Conservation (phyloP, 768 basidiomycete genomes). For the Suillus subluteus region DNA sequence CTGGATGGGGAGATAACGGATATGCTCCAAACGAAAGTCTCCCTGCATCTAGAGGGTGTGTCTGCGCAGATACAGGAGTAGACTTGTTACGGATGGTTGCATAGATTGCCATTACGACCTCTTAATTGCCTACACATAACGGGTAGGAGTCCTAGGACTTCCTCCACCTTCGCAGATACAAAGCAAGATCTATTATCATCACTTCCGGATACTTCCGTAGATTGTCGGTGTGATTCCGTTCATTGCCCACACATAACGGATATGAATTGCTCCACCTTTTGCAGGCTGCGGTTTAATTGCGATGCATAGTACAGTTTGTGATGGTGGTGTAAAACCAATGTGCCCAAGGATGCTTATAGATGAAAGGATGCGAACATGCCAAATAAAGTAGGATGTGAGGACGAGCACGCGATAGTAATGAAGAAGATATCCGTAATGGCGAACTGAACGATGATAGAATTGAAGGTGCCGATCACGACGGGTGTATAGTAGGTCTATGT, state of each 20-base stretch:
- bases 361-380: slow-evolving; percentile 2
- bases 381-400: slow-evolving; percentile 2
- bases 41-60: slow-evolving; percentile 32
- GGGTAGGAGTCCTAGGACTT: not conserved
- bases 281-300: not conserved
- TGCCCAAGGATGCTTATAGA: not conserved
- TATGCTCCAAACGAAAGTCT: slow-evolving; percentile 40
- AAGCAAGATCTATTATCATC: slow-evolving; percentile 13
- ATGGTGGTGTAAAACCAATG: slow-evolving; percentile 3
- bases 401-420: not conserved
- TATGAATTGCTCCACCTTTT: not conserved
- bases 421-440: not conserved
- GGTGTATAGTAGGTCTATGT: not conserved
- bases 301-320: slow-evolving; percentile 9
- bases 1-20: slow-evolving; percentile 70
- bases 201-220: not conserved
- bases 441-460: slow-evolving; percentile 2
- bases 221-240: not conserved
- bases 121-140: not conserved
- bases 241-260: not conserved
- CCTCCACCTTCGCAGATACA: slow-evolving; percentile 17
- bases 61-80: slow-evolving; percentile 27
- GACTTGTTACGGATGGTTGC: slow-evolving; percentile 2
- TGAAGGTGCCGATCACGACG: not conserved
- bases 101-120: not conserved